Evolutionary conservation across 345 rosid genomes (phyloP).

Genomic region (Eucalyptus pumila): DNA sequence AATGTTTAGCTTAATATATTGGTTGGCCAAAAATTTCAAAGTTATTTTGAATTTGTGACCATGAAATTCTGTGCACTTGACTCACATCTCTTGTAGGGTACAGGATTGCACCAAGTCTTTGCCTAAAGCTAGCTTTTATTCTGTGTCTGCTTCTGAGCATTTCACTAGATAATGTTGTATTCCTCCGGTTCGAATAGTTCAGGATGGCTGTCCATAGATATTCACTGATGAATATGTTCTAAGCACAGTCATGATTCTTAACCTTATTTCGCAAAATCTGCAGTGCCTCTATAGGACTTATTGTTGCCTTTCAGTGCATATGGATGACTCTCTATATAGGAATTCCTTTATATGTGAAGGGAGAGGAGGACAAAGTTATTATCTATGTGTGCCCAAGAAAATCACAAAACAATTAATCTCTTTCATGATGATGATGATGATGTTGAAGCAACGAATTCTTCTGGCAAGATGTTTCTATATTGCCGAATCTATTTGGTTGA

Average conservation of each 20-base stretch:
- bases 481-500: not conserved
- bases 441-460: not conserved
- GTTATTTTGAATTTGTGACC: not conserved
- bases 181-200: not conserved
- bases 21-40: not conserved
- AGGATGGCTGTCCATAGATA: not conserved
- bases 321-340: not conserved
- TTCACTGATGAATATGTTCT: not conserved
- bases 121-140: not conserved
- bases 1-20: not conserved
- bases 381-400: not conserved
- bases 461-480: not conserved
- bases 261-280: not conserved
- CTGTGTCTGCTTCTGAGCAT: not conserved
- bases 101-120: not conserved
- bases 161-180: not conserved
- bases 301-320: not conserved
- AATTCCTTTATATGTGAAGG: not conserved
- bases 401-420: not conserved
- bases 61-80: not conserved
- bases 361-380: not conserved
- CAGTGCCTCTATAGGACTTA: not conserved
- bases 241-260: not conserved
- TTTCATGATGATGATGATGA: not conserved
- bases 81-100: not conserved